These are phyloP conservation scores for Cystobasidium ongulense DNA, from an alignment of 768 basidiomycete species.

Conservation along the genomic window DNA sequence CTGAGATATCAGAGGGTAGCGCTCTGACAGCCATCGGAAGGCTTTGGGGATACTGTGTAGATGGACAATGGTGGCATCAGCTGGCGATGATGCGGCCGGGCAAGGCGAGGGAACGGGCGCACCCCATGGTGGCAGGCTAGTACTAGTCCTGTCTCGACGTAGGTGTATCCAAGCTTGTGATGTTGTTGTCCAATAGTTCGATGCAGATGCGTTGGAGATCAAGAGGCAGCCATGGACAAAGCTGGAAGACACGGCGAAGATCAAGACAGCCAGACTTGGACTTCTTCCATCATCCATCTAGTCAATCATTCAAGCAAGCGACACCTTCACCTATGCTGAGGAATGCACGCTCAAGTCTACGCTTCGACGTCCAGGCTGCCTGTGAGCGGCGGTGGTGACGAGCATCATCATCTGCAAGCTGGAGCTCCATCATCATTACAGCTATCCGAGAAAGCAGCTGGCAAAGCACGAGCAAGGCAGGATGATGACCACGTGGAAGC, in stretches of 20 bases:
- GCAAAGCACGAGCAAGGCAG: background rate
- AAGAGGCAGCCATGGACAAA: background rate
- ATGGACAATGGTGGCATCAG: background rate
- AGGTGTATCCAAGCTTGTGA: background rate
- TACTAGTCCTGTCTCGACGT: background rate
- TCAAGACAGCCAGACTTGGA: background rate
- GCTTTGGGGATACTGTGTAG: constrained; percentile 13
- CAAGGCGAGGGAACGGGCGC: background rate
- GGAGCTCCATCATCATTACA: background rate
- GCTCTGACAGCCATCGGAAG: constrained; percentile 51
- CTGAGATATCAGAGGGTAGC: constrained; percentile 96
- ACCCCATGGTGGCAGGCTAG: background rate
- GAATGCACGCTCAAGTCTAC: background rate
- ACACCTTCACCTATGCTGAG: too few relatives aligned
- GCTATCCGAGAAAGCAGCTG: background rate
- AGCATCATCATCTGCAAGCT: background rate
- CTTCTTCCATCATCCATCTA: too few relatives aligned
- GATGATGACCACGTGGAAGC: background rate
- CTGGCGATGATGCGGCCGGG: background rate
- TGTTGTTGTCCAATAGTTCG: background rate
- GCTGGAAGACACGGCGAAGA: background rate
- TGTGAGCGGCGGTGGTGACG: background rate
- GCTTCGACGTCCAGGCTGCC: background rate
- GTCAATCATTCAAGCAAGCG: too few relatives aligned
- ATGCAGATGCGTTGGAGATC: background rate